These are phyloP conservation scores for Trypanosomatidae sp. DNA, from an alignment of 208 protist genomes.

Conservation along the genomic window DNA sequence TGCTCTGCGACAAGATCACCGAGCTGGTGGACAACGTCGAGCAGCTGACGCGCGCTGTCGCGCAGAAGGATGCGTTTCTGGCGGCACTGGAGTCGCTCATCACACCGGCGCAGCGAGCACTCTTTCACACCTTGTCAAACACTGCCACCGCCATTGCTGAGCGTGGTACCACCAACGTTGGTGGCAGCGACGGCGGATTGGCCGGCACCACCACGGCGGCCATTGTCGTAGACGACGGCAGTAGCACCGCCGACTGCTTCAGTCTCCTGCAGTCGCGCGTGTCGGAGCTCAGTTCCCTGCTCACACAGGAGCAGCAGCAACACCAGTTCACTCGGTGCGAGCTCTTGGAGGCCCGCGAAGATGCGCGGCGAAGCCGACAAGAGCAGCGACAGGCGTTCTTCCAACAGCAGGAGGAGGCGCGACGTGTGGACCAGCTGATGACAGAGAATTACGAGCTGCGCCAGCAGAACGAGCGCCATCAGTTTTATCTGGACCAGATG, in stretches of 20 bases:
- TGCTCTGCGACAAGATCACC: constrained; percentile 24
- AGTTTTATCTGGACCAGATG: constrained; percentile 26
- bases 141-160: neutral
- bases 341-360: constrained; percentile 24
- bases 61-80: constrained; percentile 28
- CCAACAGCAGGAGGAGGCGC: constrained; percentile 33
- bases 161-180: neutral
- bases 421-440: constrained; percentile 19
- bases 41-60: constrained; percentile 25
- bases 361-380: constrained; percentile 26
- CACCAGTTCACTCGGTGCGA: constrained; percentile 28
- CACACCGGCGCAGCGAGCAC: constrained; percentile 33
- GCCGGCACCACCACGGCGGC: neutral
- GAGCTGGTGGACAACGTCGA: constrained; percentile 39
- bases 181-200: neutral
- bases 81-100: constrained; percentile 28
- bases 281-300: constrained; percentile 25
- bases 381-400: constrained; percentile 26
- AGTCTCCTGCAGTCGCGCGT: constrained; percentile 30
- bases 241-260: constrained; percentile 21
- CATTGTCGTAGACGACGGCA: neutral
- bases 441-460: constrained; percentile 29
- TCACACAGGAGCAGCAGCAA: constrained; percentile 27
- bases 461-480: constrained; percentile 20
- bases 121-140: constrained; percentile 29